These are phyloP conservation scores for Sphenostylis stenocarpa DNA, from an alignment of 306 rosid genomes.

Conservation along the genomic window DNA sequence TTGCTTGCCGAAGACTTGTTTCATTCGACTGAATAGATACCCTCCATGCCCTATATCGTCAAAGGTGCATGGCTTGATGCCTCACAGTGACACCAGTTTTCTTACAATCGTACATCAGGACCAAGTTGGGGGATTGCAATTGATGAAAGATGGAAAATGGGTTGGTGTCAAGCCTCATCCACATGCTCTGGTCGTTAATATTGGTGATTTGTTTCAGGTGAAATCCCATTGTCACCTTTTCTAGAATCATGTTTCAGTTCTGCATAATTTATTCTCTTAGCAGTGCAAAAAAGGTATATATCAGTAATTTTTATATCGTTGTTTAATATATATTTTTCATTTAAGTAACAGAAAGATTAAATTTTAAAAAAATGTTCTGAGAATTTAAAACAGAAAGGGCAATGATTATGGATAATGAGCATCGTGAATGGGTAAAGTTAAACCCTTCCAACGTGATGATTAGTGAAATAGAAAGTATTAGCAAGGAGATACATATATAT, in stretches of 20 bases:
- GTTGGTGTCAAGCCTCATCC: constrained; percentile 55
- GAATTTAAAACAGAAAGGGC: too few relatives aligned
- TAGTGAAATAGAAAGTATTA: not conserved
- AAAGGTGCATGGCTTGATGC: constrained; percentile 54
- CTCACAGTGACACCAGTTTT: constrained; percentile 73
- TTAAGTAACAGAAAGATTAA: too few relatives aligned
- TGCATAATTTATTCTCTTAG: too few relatives aligned
- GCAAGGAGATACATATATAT: too few relatives aligned
- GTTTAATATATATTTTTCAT: too few relatives aligned
- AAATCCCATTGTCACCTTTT: not conserved
- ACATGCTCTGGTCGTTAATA: constrained; percentile 53
- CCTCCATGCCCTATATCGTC: constrained; percentile 69
- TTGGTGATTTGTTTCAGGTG: constrained; percentile 91
- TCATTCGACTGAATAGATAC: constrained; percentile 61
- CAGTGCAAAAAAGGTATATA: too few relatives aligned
- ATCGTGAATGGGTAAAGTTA: too few relatives aligned
- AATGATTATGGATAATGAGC: too few relatives aligned
- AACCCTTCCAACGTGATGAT: too few relatives aligned
- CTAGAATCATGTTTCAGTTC: too few relatives aligned
- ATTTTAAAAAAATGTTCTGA: too few relatives aligned
- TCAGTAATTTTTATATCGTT: too few relatives aligned
- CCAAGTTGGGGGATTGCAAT: constrained; percentile 51
- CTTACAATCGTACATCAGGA: constrained; percentile 48
- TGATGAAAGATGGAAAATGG: constrained; percentile 58
- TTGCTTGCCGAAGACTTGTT: constrained; percentile 44